These are phyloP conservation scores for Penicillium goetzii DNA, from an alignment of 495 filamentous ascomycete species.

Conservation along the genomic window DNA sequence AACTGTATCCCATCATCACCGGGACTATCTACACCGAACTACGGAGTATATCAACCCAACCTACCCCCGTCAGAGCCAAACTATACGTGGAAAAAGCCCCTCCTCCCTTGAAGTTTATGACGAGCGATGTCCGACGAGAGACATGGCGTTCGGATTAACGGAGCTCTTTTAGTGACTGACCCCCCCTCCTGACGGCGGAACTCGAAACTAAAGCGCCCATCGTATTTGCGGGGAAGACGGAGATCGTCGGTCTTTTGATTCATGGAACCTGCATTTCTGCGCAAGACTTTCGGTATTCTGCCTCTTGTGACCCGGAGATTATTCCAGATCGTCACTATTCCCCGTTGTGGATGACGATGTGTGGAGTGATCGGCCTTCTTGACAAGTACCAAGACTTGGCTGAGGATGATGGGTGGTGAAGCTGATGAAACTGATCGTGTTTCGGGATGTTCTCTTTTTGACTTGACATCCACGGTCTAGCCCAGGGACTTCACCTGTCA, in stretches of 20 bases:
- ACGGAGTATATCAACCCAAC: not conserved
- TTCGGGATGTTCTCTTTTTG: not conserved
- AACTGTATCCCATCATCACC: not conserved
- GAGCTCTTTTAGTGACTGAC: not conserved
- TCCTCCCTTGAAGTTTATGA: not conserved
- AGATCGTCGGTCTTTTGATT: slow-evolving; percentile 21
- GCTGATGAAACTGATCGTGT: slow-evolving; percentile 8
- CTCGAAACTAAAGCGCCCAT: slow-evolving; percentile 10
- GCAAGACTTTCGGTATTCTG: slow-evolving; percentile 5
- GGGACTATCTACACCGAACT: not conserved
- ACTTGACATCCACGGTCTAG: not conserved
- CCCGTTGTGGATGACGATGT: not conserved
- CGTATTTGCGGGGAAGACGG: slow-evolving; percentile 10
- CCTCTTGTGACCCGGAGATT: slow-evolving; percentile 11
- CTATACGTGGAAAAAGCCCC: slow-evolving; percentile 30
- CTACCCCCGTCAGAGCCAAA: not conserved
- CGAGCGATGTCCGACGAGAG: slow-evolving; percentile 10
- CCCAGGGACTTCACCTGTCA: not conserved
- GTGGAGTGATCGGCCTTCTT: not conserved
- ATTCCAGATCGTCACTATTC: not conserved
- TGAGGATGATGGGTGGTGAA: slow-evolving; percentile 2
- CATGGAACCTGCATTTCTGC: slow-evolving; percentile 22
- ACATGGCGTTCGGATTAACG: slow-evolving; percentile 17
- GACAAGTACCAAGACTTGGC: not conserved
- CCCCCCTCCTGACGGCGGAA: slow-evolving; percentile 9